Conservation (phyloP, 2,329 filamentous ascomycete genomes). For the Penicillium aurantiogriseum region DNA sequence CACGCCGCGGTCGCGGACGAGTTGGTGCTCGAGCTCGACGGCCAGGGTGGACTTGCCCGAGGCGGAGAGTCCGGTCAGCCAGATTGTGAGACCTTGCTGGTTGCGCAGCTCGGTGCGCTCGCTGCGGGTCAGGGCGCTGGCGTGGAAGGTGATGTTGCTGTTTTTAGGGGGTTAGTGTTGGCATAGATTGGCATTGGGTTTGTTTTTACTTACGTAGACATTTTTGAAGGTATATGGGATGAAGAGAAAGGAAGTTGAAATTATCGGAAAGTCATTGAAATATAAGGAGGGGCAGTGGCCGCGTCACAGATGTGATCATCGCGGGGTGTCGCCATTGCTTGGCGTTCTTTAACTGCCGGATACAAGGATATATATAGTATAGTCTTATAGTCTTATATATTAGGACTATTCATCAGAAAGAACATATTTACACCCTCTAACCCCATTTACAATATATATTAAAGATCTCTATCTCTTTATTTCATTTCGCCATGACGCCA, state of each 20-base stretch:
- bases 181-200: not conserved
- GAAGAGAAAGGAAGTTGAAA: not conserved
- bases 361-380: not conserved
- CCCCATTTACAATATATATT: not conserved
- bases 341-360: not conserved
- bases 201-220: conserved; percentile 36
- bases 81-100: conserved; percentile 91
- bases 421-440: not conserved
- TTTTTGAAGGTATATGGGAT: conserved; percentile 21
- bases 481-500: conserved; percentile 8
- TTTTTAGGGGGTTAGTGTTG: conserved; percentile 1
- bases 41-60: conserved; percentile 97
- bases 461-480: not conserved
- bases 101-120: conserved; percentile 56
- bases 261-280: conserved; percentile 3
- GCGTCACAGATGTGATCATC: conserved; percentile 23
- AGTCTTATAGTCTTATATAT: not conserved
- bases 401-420: not conserved
- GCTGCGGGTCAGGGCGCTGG: conserved; percentile 41
- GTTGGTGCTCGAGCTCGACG: conserved; percentile 93
- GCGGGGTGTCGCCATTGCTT: conserved; percentile 22
- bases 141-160: conserved; percentile 51
- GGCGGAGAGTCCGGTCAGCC: conserved; percentile 95
- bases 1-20: conserved; percentile 70
- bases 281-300: conserved; percentile 14